These are phyloP conservation scores for Colletotrichum viniferum DNA, from an alignment of 2,329 filamentous ascomycete species.

Conservation along the genomic window DNA sequence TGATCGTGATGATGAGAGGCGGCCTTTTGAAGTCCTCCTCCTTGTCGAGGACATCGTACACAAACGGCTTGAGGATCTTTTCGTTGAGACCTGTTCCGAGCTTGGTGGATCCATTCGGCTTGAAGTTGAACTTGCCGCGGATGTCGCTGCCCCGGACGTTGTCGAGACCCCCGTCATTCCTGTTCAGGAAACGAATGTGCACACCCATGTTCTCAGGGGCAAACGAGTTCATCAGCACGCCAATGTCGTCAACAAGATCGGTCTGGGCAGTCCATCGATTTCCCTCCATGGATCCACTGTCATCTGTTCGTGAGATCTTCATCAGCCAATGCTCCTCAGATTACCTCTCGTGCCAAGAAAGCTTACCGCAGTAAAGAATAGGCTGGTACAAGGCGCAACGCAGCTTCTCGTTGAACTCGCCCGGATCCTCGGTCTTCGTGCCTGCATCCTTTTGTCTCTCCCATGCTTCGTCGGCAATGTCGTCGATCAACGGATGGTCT, in stretches of 20 bases:
- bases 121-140: background rate
- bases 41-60: background rate
- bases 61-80: background rate
- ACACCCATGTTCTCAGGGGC: background rate
- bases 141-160: background rate
- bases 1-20: background rate
- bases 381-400: background rate
- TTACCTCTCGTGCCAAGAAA: rapidly evolving
- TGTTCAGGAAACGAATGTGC: background rate
- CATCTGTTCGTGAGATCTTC: background rate
- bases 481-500: background rate
- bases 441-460: background rate
- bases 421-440: background rate
- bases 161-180: background rate
- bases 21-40: background rate
- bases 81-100: background rate
- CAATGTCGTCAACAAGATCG: background rate
- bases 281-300: background rate
- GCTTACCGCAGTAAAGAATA: background rate
- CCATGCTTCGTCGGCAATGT: background rate
- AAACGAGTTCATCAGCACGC: background rate
- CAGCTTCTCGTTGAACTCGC: background rate
- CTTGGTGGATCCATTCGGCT: background rate
- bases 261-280: background rate
- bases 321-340: background rate